Percentiles rank a stretch among this genome's conserved stretches.
Evolutionary conservation across 2,329 filamentous ascomycete genomes (phyloP).

Genomic region (Aspergillus neoniger): DNA sequence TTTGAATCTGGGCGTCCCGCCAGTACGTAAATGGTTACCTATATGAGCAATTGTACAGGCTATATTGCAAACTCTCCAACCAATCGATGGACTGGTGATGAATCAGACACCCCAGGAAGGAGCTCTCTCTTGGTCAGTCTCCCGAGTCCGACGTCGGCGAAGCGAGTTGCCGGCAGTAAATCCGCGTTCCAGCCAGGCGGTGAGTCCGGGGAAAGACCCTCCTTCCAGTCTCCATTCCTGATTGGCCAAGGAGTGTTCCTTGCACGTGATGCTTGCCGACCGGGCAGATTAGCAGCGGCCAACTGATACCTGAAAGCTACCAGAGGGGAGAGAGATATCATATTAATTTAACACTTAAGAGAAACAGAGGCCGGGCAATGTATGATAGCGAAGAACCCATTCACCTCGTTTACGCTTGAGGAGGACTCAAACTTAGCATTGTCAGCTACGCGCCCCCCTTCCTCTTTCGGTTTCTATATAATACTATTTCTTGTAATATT

Average conservation of each 20-base stretch:
- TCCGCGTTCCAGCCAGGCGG: constrained; percentile 1
- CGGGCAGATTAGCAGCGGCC: constrained; percentile 7
- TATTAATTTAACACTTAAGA: background rate
- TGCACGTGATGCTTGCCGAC: constrained; percentile 12
- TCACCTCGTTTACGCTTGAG: background rate
- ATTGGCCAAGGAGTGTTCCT: constrained; percentile 1
- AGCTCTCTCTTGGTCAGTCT: background rate
- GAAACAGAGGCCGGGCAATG: background rate
- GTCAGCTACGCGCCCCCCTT: background rate
- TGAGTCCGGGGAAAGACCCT: background rate
- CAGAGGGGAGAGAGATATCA: background rate
- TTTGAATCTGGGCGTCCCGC: background rate
- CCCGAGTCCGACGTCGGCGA: constrained; percentile 7
- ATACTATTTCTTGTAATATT: background rate
- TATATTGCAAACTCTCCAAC: background rate
- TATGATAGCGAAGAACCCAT: background rate
- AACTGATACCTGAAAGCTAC: constrained; percentile 1
- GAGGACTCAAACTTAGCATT: background rate
- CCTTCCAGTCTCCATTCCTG: background rate
- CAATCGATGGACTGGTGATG: background rate
- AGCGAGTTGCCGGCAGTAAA: constrained; percentile 6
- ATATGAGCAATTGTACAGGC: background rate
- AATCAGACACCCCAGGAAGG: background rate
- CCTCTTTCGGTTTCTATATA: background rate
- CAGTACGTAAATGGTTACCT: background rate